phyloP scores from a whole-genome alignment of 2,329 filamentous ascomycete species.

The Fusarium xyrophilum region DNA sequence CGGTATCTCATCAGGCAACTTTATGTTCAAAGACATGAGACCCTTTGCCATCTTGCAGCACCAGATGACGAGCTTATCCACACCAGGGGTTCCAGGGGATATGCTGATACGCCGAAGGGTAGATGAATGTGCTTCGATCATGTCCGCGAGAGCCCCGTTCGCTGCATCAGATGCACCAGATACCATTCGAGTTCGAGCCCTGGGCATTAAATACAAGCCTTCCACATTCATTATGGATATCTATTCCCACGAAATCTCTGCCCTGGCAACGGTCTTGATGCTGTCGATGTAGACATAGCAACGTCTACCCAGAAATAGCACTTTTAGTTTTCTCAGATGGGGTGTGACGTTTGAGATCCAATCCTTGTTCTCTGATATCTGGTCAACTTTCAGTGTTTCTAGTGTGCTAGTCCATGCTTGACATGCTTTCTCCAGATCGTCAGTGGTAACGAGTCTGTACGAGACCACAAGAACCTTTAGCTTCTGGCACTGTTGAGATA shows the following conservation, averaged over 20 bases:
- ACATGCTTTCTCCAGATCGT: background rate
- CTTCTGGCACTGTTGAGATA: background rate
- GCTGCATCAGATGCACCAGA: background rate
- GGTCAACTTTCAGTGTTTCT: background rate
- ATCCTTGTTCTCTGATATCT: background rate
- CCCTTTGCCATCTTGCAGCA: background rate
- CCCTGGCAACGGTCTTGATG: background rate
- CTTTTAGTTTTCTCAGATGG: background rate
- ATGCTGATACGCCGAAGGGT: background rate
- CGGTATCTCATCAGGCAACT: background rate
- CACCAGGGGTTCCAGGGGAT: rapidly evolving
- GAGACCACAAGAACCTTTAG: background rate
- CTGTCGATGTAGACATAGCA: background rate
- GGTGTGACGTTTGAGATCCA: background rate
- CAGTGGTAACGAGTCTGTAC: background rate
- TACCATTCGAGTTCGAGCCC: rapidly evolving
- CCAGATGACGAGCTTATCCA: background rate
- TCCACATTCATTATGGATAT: background rate
- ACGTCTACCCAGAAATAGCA: rapidly evolving
- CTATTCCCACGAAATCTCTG: background rate
- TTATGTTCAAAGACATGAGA: background rate
- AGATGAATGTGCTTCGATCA: constrained; percentile 4
- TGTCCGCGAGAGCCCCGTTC: background rate
- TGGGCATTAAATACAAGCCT: rapidly evolving
- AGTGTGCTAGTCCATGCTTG: background rate